Evolutionary conservation across 2,329 filamentous ascomycete species (phyloP).

Genomic region (Aphanocladium album): DNA sequence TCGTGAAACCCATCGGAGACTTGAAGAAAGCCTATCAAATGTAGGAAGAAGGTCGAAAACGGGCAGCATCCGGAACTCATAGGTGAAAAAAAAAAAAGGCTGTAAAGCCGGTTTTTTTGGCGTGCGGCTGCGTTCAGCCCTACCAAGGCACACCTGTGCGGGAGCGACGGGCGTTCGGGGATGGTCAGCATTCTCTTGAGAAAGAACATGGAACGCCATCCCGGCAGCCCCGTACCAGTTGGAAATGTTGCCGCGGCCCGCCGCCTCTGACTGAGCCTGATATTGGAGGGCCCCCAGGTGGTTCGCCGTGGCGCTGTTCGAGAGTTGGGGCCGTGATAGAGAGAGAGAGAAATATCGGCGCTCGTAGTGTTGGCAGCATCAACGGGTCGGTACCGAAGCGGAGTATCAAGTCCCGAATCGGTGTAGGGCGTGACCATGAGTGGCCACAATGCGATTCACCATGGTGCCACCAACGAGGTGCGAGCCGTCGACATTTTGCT

Average conservation of each 20-base stretch:
- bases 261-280: neutral
- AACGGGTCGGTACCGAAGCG: neutral
- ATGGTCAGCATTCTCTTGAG: neutral
- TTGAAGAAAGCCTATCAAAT: neutral
- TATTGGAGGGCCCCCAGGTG: neutral
- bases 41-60: neutral
- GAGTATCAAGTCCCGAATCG: neutral
- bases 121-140: neutral
- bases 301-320: neutral
- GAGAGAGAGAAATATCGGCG: neutral
- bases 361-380: neutral
- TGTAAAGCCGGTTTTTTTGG: neutral
- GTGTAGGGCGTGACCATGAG: neutral
- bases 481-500: neutral
- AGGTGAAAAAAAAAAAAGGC: neutral
- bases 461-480: neutral
- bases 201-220: conserved; percentile 1
- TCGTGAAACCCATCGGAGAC: neutral
- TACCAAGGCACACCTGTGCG: neutral
- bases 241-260: neutral
- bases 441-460: neutral
- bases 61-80: neutral
- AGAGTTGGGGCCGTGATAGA: too few species aligned
- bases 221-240: conserved; percentile 2
- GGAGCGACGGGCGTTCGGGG: neutral